Conservation (phyloP, 176 grass and related monocot genomes). For the Carex scoparia region DNA sequence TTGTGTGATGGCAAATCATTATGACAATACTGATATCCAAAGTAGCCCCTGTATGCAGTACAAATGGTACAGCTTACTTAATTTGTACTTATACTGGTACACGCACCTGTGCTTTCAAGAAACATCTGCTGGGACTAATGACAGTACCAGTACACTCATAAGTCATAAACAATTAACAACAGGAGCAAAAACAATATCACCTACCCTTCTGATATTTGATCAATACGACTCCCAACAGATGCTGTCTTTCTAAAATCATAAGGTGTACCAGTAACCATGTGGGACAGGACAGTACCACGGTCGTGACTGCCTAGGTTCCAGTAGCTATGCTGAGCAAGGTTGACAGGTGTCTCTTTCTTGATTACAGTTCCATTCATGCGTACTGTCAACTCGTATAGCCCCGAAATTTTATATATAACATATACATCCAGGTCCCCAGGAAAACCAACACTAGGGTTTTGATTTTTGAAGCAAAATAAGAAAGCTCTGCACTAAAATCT, state of each 20-base stretch:
- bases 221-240: conserved; percentile 51
- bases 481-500: not conserved
- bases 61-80: not conserved
- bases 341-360: conserved; percentile 68
- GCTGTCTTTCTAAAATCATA: conserved; percentile 50
- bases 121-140: not conserved
- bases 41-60: not conserved
- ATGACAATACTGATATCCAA: not conserved
- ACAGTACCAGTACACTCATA: not conserved
- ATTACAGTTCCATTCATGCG: conserved; percentile 42
- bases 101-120: not conserved
- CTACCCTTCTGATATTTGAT: conserved; percentile 27
- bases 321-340: conserved; percentile 59
- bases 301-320: conserved; percentile 63
- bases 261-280: conserved; percentile 51
- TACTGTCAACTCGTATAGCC: conserved; percentile 41
- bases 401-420: conserved; percentile 65
- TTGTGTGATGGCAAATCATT: not conserved
- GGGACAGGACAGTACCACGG: conserved; percentile 53
- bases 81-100: not conserved
- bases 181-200: not conserved
- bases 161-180: not conserved
- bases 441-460: conserved; percentile 57
- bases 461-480: not conserved
- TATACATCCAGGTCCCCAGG: conserved; percentile 60